Conservation (phyloP, 306 rosid genomes). For the Astragalus glycyphyllos region DNA sequence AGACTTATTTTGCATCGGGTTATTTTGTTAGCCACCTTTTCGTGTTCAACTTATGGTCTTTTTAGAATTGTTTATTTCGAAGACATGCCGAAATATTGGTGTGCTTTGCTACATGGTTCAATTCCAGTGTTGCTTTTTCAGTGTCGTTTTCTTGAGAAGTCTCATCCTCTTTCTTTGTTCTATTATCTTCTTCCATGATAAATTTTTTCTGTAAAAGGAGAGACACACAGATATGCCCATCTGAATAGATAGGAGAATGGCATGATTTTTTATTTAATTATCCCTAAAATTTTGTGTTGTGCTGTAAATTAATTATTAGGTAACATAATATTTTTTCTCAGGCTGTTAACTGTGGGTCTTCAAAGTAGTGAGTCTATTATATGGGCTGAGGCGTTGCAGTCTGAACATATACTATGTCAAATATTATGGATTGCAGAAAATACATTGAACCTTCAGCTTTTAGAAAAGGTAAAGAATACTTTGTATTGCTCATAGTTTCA, state of each 20-base stretch:
- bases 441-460: slow-evolving; percentile 76
- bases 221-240: neutral
- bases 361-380: slow-evolving; percentile 62
- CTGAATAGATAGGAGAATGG: slow-evolving; percentile 13
- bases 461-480: slow-evolving; percentile 72
- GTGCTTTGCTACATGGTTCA: neutral
- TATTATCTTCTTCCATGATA: slow-evolving; percentile 8
- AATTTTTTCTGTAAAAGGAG: slow-evolving; percentile 15
- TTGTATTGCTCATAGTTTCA: slow-evolving; percentile 26
- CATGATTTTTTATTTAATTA: slow-evolving; percentile 11
- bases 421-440: slow-evolving; percentile 89
- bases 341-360: slow-evolving; percentile 70
- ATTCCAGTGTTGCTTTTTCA: slow-evolving; percentile 21
- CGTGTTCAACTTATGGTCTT: neutral
- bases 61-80: slow-evolving; percentile 19
- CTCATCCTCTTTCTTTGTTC: slow-evolving; percentile 9
- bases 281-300: neutral
- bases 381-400: slow-evolving; percentile 76
- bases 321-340: slow-evolving; percentile 36
- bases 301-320: neutral
- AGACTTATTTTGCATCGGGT: slow-evolving; percentile 21
- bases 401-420: slow-evolving; percentile 65
- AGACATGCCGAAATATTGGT: slow-evolving; percentile 13
- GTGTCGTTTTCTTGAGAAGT: slow-evolving; percentile 6
- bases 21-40: slow-evolving; percentile 3